Conservation (phyloP, 352 stramenopile genomes). For the Thraustotheca clavata region DNA sequence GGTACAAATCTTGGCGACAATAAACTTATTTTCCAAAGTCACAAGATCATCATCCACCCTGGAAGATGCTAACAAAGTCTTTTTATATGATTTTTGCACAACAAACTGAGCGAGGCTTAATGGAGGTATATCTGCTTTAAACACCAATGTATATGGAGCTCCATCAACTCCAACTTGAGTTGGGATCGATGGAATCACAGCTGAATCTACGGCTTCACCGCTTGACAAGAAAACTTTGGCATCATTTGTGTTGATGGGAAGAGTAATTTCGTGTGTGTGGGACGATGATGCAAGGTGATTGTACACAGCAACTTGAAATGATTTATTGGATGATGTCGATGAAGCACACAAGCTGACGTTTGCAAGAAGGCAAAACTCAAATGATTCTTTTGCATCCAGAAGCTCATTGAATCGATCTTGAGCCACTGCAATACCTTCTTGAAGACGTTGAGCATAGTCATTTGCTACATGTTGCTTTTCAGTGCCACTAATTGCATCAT, state of each 20-base stretch:
- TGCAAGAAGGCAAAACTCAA: constrained; percentile 55
- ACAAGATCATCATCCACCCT: constrained; percentile 29
- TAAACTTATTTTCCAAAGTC: constrained; percentile 51
- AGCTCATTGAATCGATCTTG: constrained; percentile 64
- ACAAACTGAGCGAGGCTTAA: constrained; percentile 29
- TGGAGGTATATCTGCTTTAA: constrained; percentile 53
- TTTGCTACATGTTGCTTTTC: constrained; percentile 93
- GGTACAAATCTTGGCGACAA: constrained; percentile 45
- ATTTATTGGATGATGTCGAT: constrained; percentile 41
- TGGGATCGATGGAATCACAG: constrained; percentile 43
- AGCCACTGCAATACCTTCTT: constrained; percentile 62
- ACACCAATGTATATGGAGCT: constrained; percentile 55
- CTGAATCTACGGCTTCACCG: constrained; percentile 28
- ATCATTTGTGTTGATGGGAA: constrained; percentile 43
- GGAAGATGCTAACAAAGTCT: not conserved
- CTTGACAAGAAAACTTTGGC: constrained; percentile 32
- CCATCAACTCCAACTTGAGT: constrained; percentile 25
- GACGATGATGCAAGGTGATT: constrained; percentile 50
- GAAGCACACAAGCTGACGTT: constrained; percentile 91
- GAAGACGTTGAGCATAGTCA: constrained; percentile 92
- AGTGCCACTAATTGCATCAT: constrained; percentile 93
- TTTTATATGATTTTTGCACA: no score
- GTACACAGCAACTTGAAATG: constrained; percentile 65
- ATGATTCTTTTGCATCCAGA: constrained; percentile 51
- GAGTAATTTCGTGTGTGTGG: constrained; percentile 46